These are phyloP conservation scores for Musa itinerans DNA, from an alignment of 176 grass and related monocot species.

Conservation along the genomic window DNA sequence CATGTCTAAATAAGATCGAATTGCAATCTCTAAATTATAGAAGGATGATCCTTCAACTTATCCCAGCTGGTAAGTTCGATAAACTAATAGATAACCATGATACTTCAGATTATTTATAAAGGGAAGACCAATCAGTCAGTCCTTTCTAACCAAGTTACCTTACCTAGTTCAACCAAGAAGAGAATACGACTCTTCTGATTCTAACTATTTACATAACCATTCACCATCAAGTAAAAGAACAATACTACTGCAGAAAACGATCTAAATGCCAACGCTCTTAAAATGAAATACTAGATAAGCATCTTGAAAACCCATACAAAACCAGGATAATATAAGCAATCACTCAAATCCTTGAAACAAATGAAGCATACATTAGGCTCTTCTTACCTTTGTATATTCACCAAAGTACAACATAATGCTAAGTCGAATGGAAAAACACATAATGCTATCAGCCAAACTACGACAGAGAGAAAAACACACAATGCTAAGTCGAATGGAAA, in stretches of 20 bases:
- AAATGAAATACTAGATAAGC: neutral
- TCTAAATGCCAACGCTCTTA: neutral
- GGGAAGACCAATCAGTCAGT: neutral
- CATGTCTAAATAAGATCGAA: too few relatives aligned
- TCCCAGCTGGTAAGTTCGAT: too few relatives aligned
- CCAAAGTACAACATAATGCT: neutral
- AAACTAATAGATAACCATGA: too few relatives aligned
- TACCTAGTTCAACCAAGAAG: neutral
- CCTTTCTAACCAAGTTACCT: neutral
- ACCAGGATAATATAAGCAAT: neutral
- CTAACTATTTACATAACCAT: neutral
- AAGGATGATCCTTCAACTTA: too few relatives aligned
- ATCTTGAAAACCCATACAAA: neutral
- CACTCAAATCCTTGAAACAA: neutral
- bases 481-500: too few relatives aligned
- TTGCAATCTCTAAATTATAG: too few relatives aligned
- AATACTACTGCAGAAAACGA: neutral
- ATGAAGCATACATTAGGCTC: neutral
- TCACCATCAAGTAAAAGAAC: neutral
- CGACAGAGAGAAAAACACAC: too few relatives aligned
- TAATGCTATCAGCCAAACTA: too few relatives aligned
- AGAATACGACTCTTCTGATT: neutral
- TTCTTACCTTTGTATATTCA: neutral
- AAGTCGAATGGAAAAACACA: too few relatives aligned
- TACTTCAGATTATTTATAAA: neutral